Base-by-base conservation (phyloP, 768 basidiomycete species). In the Lyophyllum decastes region DNA sequence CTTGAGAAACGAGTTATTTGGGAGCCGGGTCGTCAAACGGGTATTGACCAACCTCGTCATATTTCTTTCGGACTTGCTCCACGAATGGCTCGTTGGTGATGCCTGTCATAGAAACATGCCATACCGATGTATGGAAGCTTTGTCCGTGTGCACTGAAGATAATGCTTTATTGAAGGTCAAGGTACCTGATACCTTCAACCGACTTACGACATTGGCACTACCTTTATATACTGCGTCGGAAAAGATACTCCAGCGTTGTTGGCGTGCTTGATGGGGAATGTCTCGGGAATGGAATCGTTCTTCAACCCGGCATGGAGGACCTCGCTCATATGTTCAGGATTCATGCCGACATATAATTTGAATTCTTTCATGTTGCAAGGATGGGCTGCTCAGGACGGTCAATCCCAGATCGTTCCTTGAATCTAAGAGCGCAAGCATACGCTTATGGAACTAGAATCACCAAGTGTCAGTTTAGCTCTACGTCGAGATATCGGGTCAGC, bases 351-450 rank as follows among this genome's bases (percentile, higher is more conserved):
- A 57, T 82, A 85, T 11, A 92, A 66, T 68, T 86, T 87, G 76
- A 93, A 89, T 55, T 92, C 89, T 66, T 90, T 90, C 86, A 90
- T 86, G 64, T 92, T 92, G 66, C 92, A 93, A 30, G 90, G 89
- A 70, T 92, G 90, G 19, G 81, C 90, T 92, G 58, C n/a, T 57
- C 16, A 25, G 58, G 12, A 43, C 19, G n/a, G 63, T 65, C 49
- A 57, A 46, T 33, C 21, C 41, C 45, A 48, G 21, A 27, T 10
- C 30, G 30, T 30, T 21, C 7, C 27, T 14, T 35, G 26, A 27
- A 52, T 43, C 2, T 48, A 26, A 14, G 44, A 35, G 58, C 19
- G 47, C 43, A 43, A 6, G 25, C 72, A 62, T 69, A 82, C 81
- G 66, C 68, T 78, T 80, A 43, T 64, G 66, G 62, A 72, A 81